These are phyloP conservation scores for Annulohypoxylon bovei DNA, from an alignment of 495 filamentous ascomycete genomes.

Conservation along the genomic window DNA sequence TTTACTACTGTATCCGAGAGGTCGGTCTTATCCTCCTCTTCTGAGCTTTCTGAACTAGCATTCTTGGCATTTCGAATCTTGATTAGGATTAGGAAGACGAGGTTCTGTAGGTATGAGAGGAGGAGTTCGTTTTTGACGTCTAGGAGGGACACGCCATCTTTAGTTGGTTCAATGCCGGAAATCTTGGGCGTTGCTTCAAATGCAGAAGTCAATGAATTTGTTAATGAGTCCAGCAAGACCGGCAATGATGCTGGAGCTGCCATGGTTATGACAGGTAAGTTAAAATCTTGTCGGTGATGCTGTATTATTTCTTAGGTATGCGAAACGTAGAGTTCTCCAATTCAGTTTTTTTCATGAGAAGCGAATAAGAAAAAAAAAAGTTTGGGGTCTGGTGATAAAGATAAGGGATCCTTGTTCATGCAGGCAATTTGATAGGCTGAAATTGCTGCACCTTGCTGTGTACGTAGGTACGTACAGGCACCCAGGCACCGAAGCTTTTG, in stretches of 20 bases:
- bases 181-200: conserved; percentile 69
- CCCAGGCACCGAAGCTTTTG: neutral
- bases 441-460: neutral
- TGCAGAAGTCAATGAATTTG: conserved; percentile 68
- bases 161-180: conserved; percentile 66
- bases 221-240: conserved; percentile 69
- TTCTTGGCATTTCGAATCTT: conserved; percentile 73
- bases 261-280: conserved; percentile 47
- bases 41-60: conserved; percentile 35
- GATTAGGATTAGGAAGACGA: conserved; percentile 86
- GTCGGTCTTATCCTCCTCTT: conserved; percentile 19
- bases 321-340: neutral
- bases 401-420: conserved; percentile 20
- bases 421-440: neutral
- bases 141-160: conserved; percentile 91
- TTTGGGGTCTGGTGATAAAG: conserved; percentile 23
- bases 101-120: conserved; percentile 93
- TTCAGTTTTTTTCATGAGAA: conserved; percentile 3
- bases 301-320: neutral
- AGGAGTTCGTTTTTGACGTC: conserved; percentile 95
- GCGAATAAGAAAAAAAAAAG: conserved; percentile 22
- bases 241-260: conserved; percentile 61
- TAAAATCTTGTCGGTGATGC: neutral
- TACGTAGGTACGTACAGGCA: neutral
- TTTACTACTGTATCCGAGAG: conserved; percentile 67